Base-by-base conservation (phyloP, 768 basidiomycete species). In the Hypholoma sublateritium region DNA sequence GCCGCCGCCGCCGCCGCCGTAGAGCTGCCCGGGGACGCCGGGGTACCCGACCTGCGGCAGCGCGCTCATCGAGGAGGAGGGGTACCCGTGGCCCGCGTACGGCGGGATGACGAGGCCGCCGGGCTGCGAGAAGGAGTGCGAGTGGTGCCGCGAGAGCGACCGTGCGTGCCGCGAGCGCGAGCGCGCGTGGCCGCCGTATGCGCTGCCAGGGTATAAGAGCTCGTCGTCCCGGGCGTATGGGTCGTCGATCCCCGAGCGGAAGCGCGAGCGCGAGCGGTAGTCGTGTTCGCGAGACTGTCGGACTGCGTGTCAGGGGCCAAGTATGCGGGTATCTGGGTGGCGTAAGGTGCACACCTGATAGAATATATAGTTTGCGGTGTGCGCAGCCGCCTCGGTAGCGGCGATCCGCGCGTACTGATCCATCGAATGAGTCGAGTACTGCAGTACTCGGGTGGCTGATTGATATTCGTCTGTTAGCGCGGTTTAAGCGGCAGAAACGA, bases 381-480 rank as follows among this genome's bases (percentile, higher is more conserved):
- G 80, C 16, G 87, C 87, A 1, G 89, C 88, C 0, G 86, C 74
- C 64, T 89, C 88, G 25, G 81, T 80, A 12, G 85, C 81, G 46
- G 74, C 74, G 36, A 74, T 71, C 21, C 82, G 77, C 1, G 79
- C 74, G 58, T 80, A 79, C 9, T 70, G 69, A 62, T 86, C 79
- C 41, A 70, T 58, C 0, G 71, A 66, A 17, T 80, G 77, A 9
- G 74, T 69, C 11, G 82, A 71, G 58, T 76, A 82, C 39, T 80
- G 77, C 67, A 87, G 76, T 3, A 91, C 69, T 28, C 81, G 79
- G 19, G 80, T 77, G 4, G 82, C 88, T 89, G 59, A 12, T 43
- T 34, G 58, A 61, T n/a, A 47, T 55, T 46, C 46, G 44, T 14
- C 46, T 47, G 24, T 61, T 45, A 34, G 50, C 35, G 16, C 48